Evolutionary conservation across 495 filamentous ascomycete species (phyloP), one percentile per base, ranked within the genome.

Genomic region (Glutinoglossum americanum): DNA sequence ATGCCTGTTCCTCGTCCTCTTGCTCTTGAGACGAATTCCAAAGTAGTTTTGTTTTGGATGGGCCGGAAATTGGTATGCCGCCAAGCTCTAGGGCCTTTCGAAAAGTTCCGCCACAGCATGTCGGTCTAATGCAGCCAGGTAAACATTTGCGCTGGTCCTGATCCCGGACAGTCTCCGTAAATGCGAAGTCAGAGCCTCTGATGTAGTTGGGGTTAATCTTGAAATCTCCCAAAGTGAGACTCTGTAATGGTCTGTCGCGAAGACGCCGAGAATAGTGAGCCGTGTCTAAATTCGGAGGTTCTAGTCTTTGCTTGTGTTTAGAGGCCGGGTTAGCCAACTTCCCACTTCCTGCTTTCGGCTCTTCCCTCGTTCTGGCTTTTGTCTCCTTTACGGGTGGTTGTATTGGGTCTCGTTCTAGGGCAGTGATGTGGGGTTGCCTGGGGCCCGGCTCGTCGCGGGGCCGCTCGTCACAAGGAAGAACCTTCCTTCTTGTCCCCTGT

Each of bases 141-240:
- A 94, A 71, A 62, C 81, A 84, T 58, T 80, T 80, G n/a, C 87
- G 82, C 25, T 82, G 79, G 19, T 83, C 76, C 62, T 74, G 82
- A 35, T 74, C 79, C 54, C 92, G 83, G 49, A 95, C 77, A 17
- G 86, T 80, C 59, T 87, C 81, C 15, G 73, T 69, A 66, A 80
- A 96, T 9, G 88, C 85, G 62, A 79, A 87, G 47, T 80, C 75
- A 55, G 80, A 70, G 27, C 87, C 87, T 55, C 84, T 72, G 64
- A 89, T 94, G 51, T 70, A 70, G 13, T 73, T 66, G 1, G 87
- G 80, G 62, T 98, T 97, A 62, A 92, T 71, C 65, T 83, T 92
- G 74, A 98, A 96, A 70, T 93, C 81, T 1, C 74, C 70, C 4
- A 81, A 68, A 23, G 69, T 60, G 5, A 88, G 71, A 39, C 70